phyloP scores from a whole-genome alignment of 768 basidiomycete genomes.

The Gymnopilus dilepis region DNA sequence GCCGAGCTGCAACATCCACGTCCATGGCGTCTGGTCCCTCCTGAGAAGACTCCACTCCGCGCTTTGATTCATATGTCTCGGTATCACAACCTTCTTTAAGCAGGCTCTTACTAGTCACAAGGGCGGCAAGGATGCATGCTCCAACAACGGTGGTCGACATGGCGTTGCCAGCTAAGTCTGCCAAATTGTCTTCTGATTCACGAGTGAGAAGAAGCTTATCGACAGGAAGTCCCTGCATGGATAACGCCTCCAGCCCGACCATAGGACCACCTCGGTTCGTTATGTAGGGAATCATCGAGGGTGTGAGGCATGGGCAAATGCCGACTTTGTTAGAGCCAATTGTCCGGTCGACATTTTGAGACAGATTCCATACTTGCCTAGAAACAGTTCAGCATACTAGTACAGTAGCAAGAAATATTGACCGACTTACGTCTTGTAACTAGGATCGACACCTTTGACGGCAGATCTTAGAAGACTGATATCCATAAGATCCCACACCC shows the following conservation, averaged over 20 bases:
- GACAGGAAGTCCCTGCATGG: conserved; percentile 93
- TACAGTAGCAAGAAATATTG: not conserved
- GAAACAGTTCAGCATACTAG: conserved; percentile 6
- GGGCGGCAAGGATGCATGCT: conserved; percentile 82
- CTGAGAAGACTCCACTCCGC: conserved; percentile 39
- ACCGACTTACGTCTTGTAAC: conserved; percentile 80
- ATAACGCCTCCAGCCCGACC: conserved; percentile 90
- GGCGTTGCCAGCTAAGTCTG: conserved; percentile 94
- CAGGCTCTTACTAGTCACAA: conserved; percentile 69
- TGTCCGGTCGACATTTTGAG: conserved; percentile 94
- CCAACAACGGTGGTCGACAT: conserved; percentile 99
- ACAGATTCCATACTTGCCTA: conserved; percentile 94
- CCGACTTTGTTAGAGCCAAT: conserved; percentile 82
- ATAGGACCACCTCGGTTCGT: conserved; percentile 96
- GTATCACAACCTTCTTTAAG: conserved; percentile 70
- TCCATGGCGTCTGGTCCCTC: conserved; percentile 50
- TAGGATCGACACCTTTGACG: conserved; percentile 79
- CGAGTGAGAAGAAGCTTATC: conserved; percentile 91
- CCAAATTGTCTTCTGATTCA: conserved; percentile 91
- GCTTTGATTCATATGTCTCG: conserved; percentile 72
- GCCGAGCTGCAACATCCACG: conserved; percentile 40
- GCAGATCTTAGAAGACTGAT: conserved; percentile 86
- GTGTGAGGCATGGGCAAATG: conserved; percentile 92
- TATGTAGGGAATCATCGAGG: conserved; percentile 96
- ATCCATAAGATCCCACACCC: conserved; percentile 96